Base-by-base conservation (phyloP, 306 rosid genomes). In the Quillaja saponaria region DNA sequence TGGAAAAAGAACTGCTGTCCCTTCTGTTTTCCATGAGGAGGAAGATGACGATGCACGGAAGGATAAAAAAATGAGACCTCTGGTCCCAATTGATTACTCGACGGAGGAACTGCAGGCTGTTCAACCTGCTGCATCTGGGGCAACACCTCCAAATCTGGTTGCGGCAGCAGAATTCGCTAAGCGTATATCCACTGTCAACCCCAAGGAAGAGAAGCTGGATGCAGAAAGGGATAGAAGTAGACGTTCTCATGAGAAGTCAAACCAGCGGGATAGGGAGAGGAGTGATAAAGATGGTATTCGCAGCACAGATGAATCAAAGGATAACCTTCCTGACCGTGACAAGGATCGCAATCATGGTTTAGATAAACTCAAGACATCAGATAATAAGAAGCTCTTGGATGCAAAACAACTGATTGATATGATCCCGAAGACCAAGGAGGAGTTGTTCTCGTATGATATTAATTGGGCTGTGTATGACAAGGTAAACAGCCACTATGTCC, bases 81-180 rank as follows among this genome's bases (percentile, higher is more conserved):
- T 94, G 70, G 97, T 94, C 79, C 99, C 99, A 8, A 90, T 94
- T 74, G 99, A 89, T 77, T 94, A 94, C 78, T 85, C 99, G 42
- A 91, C 96, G 19, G 99, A 94, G 74, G 99, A 94, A 67, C 78
- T 94, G 65, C 86, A 89, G 82, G 99, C 91, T 39, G 95, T 87
- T 49, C 96, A 89, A 70, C 80, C 80, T 41, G 39, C 83, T 39
- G 73, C 55, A 37, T 71, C 95, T 72, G 97, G 86, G 51, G 76
- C 86, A 75, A 61, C 88, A 10, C 87, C 88, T 6, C 67, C 95
- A 58, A 89, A 94, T 85, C 80, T 94, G 85, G 97, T 80, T 68
- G 97, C 99, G 21, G 99, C 99, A n/a, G 96, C 97, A 9, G 99
- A 94, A 74, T 90, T 94, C 64, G 99, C 99, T 1, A 94, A 90